Evolutionary conservation across 2,329 filamentous ascomycete species (phyloP).

Genomic region (Verticillium tricorpus): DNA sequence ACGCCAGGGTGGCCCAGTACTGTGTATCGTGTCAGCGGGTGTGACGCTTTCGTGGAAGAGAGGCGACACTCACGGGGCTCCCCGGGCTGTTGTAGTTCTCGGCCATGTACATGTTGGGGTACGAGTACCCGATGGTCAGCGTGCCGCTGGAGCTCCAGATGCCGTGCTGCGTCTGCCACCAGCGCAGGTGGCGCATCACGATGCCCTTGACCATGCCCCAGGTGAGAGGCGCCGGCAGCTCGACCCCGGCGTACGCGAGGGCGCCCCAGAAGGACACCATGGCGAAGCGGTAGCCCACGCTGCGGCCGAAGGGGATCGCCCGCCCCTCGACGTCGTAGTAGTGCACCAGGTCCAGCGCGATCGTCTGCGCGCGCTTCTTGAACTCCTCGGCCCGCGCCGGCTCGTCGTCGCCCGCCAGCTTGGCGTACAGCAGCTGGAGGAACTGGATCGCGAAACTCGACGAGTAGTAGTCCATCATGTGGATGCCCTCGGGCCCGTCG

Average conservation of each 20-base stretch:
- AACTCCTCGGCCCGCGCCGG: conserved; percentile 64
- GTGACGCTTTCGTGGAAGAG: background rate
- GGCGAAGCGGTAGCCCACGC: conserved; percentile 76
- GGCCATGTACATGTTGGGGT: conserved; percentile 76
- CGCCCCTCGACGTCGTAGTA: conserved; percentile 71
- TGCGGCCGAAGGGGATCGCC: conserved; percentile 72
- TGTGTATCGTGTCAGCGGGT: conserved; percentile 24
- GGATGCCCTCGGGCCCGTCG: conserved; percentile 72
- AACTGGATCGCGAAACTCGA: conserved; percentile 80
- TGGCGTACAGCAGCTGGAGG: conserved; percentile 71
- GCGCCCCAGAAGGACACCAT: conserved; percentile 84
- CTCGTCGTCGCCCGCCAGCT: conserved; percentile 64
- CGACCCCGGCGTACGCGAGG: conserved; percentile 69
- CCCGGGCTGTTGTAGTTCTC: conserved; percentile 82
- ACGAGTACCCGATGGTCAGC: conserved; percentile 70
- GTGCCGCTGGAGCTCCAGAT: conserved; percentile 75
- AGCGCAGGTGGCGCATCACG: conserved; percentile 67
- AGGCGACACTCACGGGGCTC: conserved; percentile 40
- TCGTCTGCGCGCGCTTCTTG: conserved; percentile 60
- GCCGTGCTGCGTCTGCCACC: conserved; percentile 72
- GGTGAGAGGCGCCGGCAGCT: conserved; percentile 65
- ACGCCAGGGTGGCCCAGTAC: conserved; percentile 77
- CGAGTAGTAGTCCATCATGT: conserved; percentile 84
- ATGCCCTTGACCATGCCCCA: conserved; percentile 80
- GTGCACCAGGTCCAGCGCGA: conserved; percentile 67